Evolutionary conservation across 306 rosid species (phyloP), one percentile per base, ranked within the genome.

Genomic region (Cyclanthera cordifolia): DNA sequence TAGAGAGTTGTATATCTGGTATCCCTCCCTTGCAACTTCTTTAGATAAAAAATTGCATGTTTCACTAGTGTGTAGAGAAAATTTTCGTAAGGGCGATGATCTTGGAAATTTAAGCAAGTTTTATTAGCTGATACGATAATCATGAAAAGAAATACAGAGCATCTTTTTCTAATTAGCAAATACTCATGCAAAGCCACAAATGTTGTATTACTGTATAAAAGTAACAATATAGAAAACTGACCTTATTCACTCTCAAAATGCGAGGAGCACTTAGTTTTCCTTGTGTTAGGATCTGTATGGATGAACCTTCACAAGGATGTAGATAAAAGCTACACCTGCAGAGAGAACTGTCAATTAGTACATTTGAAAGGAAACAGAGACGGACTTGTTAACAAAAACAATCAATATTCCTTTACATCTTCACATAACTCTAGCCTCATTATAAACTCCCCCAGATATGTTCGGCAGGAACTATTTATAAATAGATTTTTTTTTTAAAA

Each of bases 221-320:
- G 23, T 16, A 50, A 50, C 21, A n/a, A 41, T 71, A 5, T 5
- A 65, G 37, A 65, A 64, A 45, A 78, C 85, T 76, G 79, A 90
- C 99, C 81, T 93, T 93, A 72, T 90, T 95, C 73, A 90, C 82
- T 84, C 99, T 84, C 82, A 93, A 82, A 71, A 93, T 93, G 55
- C 99, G 95, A 50, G 99, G 99, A 64, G 96, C 99, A 71, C 99
- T 93, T 58, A 93, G 79, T 79, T 93, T 93, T 72, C 99, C 99
- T 83, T 93, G 99, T 11, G 99, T 88, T 74, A 93, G 85, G 78
- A 88, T 86, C 86, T 87, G 99, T 70, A 82, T 76, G 27, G 90
- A 69, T 64, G 99, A 87, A 74, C 95, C 99, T 85, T 93, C 99
- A 47, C 86, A 90, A 66, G 99, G 87, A 70, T 90, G 99, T 78